These are phyloP conservation scores for Cercospora nicotianae DNA, from an alignment of 2,329 filamentous ascomycete species.

Conservation along the genomic window DNA sequence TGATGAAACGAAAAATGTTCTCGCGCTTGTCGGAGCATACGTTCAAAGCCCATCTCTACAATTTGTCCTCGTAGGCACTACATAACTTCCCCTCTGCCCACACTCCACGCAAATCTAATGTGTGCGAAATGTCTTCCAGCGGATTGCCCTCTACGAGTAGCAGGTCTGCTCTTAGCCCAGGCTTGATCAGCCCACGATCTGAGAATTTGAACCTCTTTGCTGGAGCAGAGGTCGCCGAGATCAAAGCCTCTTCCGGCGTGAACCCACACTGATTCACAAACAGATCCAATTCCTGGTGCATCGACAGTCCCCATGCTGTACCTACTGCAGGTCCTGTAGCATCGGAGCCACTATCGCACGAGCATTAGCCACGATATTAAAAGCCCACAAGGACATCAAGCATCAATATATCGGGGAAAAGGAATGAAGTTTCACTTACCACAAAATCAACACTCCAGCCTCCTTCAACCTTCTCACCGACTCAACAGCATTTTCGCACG, in stretches of 20 bases:
- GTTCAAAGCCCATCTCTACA: background rate
- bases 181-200: conserved; percentile 45
- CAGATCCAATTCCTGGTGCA: conserved; percentile 47
- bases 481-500: conserved; percentile 45
- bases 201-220: conserved; percentile 44
- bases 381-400: too few relatives aligned
- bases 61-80: conserved; percentile 15
- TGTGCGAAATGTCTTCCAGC: conserved; percentile 43
- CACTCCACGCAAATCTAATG: conserved; percentile 45
- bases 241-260: conserved; percentile 45
- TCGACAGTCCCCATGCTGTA: conserved; percentile 46
- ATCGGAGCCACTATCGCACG: conserved; percentile 43
- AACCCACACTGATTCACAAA: conserved; percentile 47
- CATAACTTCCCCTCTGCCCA: conserved; percentile 44
- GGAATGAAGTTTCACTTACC: too few relatives aligned
- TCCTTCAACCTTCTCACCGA: conserved; percentile 43
- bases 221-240: conserved; percentile 44
- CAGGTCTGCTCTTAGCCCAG: conserved; percentile 46
- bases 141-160: conserved; percentile 49
- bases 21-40: background rate
- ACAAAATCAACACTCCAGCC: conserved; percentile 45
- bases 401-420: too few relatives aligned
- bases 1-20: background rate
- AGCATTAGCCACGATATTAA: background rate
- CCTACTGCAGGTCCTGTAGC: conserved; percentile 46